Evolutionary conservation across 208 protist species (phyloP).

Genomic region (Trypanosoma boissoni): DNA sequence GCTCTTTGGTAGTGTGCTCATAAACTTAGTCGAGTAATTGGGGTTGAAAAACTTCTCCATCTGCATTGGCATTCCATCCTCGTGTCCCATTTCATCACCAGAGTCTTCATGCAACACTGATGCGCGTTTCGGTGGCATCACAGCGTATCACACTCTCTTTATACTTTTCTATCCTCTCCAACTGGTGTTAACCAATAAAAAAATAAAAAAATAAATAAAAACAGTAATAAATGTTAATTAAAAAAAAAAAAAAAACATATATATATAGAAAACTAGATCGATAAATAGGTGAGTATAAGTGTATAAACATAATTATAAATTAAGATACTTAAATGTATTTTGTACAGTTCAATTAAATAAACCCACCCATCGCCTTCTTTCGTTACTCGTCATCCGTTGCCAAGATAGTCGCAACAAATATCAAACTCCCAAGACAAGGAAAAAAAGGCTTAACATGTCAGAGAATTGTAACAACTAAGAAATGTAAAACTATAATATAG

Average conservation of each 20-base stretch:
- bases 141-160: too few relatives aligned
- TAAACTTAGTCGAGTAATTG: conserved; percentile 79
- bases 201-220: neutral
- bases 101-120: conserved; percentile 20
- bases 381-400: too few relatives aligned
- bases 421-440: too few relatives aligned
- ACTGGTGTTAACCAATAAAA: neutral
- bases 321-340: neutral
- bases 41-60: conserved; percentile 70
- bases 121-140: conserved; percentile 52
- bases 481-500: too few relatives aligned
- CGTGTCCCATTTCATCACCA: conserved; percentile 28
- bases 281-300: neutral
- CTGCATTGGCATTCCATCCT: conserved; percentile 31
- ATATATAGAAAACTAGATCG: neutral
- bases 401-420: too few relatives aligned
- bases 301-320: neutral
- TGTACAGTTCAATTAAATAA: neutral
- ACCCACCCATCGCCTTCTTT: too few relatives aligned
- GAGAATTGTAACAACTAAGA: too few relatives aligned
- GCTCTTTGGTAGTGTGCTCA: conserved; percentile 75
- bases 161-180: neutral
- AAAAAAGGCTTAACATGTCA: too few relatives aligned
- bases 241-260: neutral
- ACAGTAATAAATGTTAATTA: neutral